Conservation (phyloP, 305 asterid species). For the Solanum chacoense region DNA sequence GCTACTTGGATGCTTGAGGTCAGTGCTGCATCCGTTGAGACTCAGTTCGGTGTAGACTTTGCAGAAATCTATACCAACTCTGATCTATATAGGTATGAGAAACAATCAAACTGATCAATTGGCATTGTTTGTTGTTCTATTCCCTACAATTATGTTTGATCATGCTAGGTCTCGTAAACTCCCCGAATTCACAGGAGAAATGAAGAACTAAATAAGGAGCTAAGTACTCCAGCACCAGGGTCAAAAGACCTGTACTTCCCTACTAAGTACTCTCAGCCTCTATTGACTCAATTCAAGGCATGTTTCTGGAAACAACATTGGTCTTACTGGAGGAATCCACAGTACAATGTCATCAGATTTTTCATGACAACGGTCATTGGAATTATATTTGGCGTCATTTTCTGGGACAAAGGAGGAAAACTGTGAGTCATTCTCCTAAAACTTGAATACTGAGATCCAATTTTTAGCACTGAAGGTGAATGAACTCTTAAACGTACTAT, state of each 20-base stretch:
- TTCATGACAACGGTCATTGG: constrained; percentile 39
- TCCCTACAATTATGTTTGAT: background rate
- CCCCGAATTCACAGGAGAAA: constrained; percentile 22
- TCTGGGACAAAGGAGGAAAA: constrained; percentile 36
- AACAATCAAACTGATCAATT: background rate
- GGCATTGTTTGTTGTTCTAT: background rate
- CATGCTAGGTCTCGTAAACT: background rate
- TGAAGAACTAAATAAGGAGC: constrained; percentile 21
- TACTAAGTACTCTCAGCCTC: constrained; percentile 32
- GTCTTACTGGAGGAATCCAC: constrained; percentile 50
- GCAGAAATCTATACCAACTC: constrained; percentile 29
- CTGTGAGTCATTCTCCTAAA: constrained; percentile 17
- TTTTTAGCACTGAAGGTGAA: background rate
- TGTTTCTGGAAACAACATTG: constrained; percentile 44
- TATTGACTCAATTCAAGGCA: constrained; percentile 27
- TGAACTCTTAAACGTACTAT: background rate
- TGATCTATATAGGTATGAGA: constrained; percentile 20
- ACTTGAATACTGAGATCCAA: background rate
- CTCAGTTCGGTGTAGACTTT: constrained; percentile 26
- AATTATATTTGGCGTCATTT: constrained; percentile 32
- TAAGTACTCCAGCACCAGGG: constrained; percentile 30
- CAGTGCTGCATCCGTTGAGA: constrained; percentile 22
- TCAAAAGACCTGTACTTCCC: constrained; percentile 31
- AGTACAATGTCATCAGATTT: constrained; percentile 36
- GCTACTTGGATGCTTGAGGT: constrained; percentile 48